Base-by-base conservation (phyloP, 2,329 filamentous ascomycete genomes). In the Xylogone sp. region DNA sequence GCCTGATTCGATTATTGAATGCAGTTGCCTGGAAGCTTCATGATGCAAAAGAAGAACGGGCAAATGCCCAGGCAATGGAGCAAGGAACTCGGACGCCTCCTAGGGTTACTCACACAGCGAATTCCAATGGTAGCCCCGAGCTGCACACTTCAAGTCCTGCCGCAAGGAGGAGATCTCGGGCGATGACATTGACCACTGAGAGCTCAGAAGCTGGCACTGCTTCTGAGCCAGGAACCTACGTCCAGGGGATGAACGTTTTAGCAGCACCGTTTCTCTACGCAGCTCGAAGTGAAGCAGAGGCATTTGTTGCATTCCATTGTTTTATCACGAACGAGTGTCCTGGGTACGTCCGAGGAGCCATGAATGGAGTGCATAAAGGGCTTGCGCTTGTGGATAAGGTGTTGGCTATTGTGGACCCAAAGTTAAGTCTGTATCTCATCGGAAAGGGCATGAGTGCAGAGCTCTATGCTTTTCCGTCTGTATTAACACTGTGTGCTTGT, bases 181-280 rank as follows among this genome's bases (percentile, higher is more conserved):
- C 81, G 27, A 66, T 82, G 51, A 81, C 81, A 12, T 71, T 86
- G 50, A 86, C 81, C 1, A 85, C 80, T 0, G 83, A 86, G 63
- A 77, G 83, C 55, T 79, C 86, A 58, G 83, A 86, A 56, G 74
- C 75, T 6, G 79, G 79, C 52, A 16, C 34, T 18, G 75, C 73
- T 2, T 72, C 74, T 27, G 86, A 90, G 61, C 81, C 89, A 10
- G 90, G 91, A 27, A 92, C 89, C 42, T 99, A 99, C 63, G 93
- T 99, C 2, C 94, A 99, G 70, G 94, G 94, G 59, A 97, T 99
- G 93, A 99, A 99, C 67, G 94, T 99, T 42, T 81, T 99, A 16
- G 93, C 92, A 9, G 94, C 94, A 1, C 94, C 94, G 0, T 97
- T 99, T 65, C 77, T 99, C 44, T 99, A 99, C 68, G 91, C 90